These are phyloP conservation scores for Cadophora gregata DNA, from an alignment of 2,329 filamentous ascomycete genomes.

Conservation along the genomic window DNA sequence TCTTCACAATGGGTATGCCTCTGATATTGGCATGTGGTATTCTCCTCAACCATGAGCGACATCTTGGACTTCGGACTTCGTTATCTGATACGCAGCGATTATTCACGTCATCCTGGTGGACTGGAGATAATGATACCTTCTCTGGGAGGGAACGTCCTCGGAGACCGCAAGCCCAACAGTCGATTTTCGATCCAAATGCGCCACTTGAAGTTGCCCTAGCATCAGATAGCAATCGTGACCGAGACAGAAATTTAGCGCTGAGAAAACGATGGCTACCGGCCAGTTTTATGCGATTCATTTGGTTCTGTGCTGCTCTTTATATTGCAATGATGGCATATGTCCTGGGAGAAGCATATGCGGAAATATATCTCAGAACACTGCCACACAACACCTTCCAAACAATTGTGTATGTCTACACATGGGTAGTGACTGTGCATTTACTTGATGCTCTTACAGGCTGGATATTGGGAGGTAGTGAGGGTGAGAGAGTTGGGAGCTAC, in stretches of 20 bases:
- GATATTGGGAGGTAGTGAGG: conserved; percentile 69
- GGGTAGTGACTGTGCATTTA: conserved; percentile 70
- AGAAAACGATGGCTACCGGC: conserved; percentile 61
- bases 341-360: conserved; percentile 71
- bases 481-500: conserved; percentile 71
- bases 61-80: conserved; percentile 64
- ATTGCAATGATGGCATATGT: conserved; percentile 70
- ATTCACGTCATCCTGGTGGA: conserved; percentile 71
- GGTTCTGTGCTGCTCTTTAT: conserved; percentile 69
- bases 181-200: conserved; percentile 41
- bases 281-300: conserved; percentile 71
- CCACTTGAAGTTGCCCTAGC: conserved; percentile 42
- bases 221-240: conserved; percentile 33
- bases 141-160: conserved; percentile 48
- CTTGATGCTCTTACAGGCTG: conserved; percentile 69
- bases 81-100: conserved; percentile 71
- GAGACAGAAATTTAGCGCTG: conserved; percentile 33
- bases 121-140: conserved; percentile 57
- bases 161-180: conserved; percentile 47
- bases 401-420: conserved; percentile 72
- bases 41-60: conserved; percentile 67
- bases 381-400: conserved; percentile 71
- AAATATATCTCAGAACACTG: conserved; percentile 70
- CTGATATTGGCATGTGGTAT: conserved; percentile 70
- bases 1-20: conserved; percentile 72